Base-by-base conservation (phyloP, 148 eudicot species). In the Rhododendron molle region DNA sequence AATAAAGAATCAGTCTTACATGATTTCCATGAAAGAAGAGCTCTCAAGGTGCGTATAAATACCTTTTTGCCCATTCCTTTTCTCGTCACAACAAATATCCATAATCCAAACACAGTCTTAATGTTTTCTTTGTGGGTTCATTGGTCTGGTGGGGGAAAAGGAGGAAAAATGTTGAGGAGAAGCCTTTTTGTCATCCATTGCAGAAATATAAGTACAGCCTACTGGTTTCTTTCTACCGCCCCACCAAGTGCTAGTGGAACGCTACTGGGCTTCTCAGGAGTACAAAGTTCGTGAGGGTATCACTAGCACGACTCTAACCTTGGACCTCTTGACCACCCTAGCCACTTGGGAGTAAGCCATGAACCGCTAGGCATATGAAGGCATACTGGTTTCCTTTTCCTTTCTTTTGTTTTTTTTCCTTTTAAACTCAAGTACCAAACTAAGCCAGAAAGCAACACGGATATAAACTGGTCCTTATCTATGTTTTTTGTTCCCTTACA, bases 1-100 rank as follows among this genome's bases (percentile, higher is more conserved):
- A 76, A 91, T 56, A 95, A 94, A 92, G 94, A 94, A 81, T 80
- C 84, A 82, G 94, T 95, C 79, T 91, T 95, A 86, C 87, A 88
- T 82, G 93, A 91, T 76, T 95, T 95, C 81, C 91, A 76, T 72
- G 89, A 91, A 54, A 88, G 85, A 88, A 88, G 86, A 88, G 97
- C 98, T 85, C 95, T 94, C 85, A 95, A 94, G 93, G 96, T 95
- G 77, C 36, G 38, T 0, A 30, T 2, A 28, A 67, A 3, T 71
- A 71, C 76, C 76, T 30, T 71, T 71, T 30, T 16, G 20, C 38
- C 38, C 76, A 30, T 71, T 28, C 38, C 76, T 30, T 71, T 71
- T 30, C 20, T 71, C 12, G 74, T 30, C 2, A 30, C 76, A 1
- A n/a, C 15, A 26, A 15, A 26, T 20, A 60, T 60, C 26, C 67